Conservation (phyloP, 345 rosid genomes). For the Camelina sativa region DNA sequence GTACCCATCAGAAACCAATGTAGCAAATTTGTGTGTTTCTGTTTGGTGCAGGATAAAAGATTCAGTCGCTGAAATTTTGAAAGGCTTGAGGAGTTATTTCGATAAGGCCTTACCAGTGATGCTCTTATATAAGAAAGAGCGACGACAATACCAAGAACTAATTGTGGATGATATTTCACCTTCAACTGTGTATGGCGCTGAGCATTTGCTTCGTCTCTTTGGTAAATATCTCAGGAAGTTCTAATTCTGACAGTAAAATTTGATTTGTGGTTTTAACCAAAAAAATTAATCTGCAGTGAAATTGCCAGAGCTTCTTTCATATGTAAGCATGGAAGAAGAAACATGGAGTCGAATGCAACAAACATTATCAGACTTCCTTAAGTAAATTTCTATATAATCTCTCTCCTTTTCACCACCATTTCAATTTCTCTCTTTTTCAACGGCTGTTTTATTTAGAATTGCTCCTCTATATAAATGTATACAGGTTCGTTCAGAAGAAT, state of each 20-base stretch:
- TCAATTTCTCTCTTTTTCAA: neutral
- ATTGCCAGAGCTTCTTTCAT: conserved; percentile 86
- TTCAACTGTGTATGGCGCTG: conserved; percentile 79
- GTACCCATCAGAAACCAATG: neutral
- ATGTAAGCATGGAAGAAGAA: conserved; percentile 90
- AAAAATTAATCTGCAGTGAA: conserved; percentile 65
- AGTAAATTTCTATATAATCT: conserved; percentile 48
- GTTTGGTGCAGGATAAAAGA: conserved; percentile 59
- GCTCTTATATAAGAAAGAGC: conserved; percentile 87
- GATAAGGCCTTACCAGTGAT: conserved; percentile 83
- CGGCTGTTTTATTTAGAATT: neutral
- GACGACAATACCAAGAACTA: conserved; percentile 66
- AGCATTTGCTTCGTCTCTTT: conserved; percentile 80
- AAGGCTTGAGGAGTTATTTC: conserved; percentile 79
- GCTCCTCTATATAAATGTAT: neutral
- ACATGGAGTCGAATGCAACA: conserved; percentile 77
- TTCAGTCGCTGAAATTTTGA: conserved; percentile 70
- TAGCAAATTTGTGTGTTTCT: conserved; percentile 3
- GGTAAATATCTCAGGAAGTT: conserved; percentile 50
- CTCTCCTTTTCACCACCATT: conserved; percentile 7
- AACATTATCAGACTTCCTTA: conserved; percentile 82
- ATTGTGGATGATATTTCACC: conserved; percentile 62
- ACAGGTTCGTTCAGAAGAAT: conserved; percentile 94
- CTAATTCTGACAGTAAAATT: neutral
- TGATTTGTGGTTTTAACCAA: neutral